Evolutionary conservation across 2,329 filamentous ascomycete genomes (phyloP).

Genomic region (Epicoccum nigrum): DNA sequence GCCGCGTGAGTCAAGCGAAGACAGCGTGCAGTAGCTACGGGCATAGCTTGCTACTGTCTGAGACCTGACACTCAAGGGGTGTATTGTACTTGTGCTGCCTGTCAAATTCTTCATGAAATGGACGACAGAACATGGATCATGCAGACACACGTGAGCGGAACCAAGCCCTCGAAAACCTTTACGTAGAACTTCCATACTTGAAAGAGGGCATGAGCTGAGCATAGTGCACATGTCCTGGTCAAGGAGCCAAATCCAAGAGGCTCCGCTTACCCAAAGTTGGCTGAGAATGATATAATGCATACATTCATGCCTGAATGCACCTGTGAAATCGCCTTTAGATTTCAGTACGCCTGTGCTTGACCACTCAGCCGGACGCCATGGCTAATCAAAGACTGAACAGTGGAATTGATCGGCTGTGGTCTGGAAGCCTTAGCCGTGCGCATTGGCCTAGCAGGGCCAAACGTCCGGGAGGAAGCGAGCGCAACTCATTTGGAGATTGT

Average conservation of each 20-base stretch:
- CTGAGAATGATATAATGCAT: not conserved
- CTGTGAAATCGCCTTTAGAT: conserved; percentile 17
- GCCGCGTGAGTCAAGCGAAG: conserved; percentile 37
- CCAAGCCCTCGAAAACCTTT: too few species aligned
- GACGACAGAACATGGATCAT: too few species aligned
- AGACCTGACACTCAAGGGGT: conserved; percentile 23
- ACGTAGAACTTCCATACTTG: not conserved
- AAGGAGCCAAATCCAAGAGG: not conserved
- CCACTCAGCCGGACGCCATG: conserved; percentile 28
- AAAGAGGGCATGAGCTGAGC: too few species aligned
- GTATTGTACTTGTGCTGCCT: conserved; percentile 4
- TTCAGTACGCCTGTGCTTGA: conserved; percentile 17
- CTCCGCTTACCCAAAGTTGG: not conserved
- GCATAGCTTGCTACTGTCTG: conserved; percentile 29
- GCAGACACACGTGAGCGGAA: not conserved
- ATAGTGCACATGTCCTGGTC: not conserved
- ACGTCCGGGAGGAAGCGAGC: conserved; percentile 50
- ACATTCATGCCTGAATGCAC: not conserved
- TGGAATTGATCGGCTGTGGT: conserved; percentile 24
- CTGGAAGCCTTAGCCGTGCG: conserved; percentile 34
- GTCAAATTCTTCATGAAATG: too few species aligned
- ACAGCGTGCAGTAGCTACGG: conserved; percentile 30
- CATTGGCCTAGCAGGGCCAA: conserved; percentile 45
- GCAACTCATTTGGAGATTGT: conserved; percentile 39
- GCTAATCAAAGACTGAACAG: conserved; percentile 25